Percentiles rank a stretch among this genome's conserved stretches.
These are phyloP conservation scores for Zymoseptoria brevis DNA, from an alignment of 2,329 filamentous ascomycete genomes.

Conservation along the genomic window DNA sequence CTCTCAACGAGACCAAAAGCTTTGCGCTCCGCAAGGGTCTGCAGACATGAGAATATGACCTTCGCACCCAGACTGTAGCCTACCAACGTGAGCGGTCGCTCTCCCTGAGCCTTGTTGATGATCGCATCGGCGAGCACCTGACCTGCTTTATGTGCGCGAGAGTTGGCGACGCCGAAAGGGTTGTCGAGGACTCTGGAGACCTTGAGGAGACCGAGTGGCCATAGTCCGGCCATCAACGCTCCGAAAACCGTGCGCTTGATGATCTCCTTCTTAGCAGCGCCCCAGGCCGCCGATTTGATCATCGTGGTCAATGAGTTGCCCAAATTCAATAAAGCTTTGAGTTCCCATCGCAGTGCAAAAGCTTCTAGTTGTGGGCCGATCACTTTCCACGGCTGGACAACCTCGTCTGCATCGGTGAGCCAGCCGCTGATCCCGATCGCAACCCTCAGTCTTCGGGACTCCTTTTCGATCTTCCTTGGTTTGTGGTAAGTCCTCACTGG, in stretches of 20 bases:
- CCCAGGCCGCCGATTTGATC: constrained; percentile 75
- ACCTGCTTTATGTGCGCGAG: constrained; percentile 33
- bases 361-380: constrained; percentile 66
- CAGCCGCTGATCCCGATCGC: constrained; percentile 78
- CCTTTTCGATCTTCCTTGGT: constrained; percentile 44
- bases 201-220: constrained; percentile 42
- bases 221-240: constrained; percentile 40
- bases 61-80: constrained; percentile 35
- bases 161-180: constrained; percentile 33
- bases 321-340: constrained; percentile 66
- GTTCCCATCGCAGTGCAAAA: constrained; percentile 79
- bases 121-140: constrained; percentile 35
- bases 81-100: constrained; percentile 33
- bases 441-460: constrained; percentile 56
- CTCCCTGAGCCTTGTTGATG: constrained; percentile 35
- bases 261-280: constrained; percentile 63
- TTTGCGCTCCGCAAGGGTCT: constrained; percentile 64
- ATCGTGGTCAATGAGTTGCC: constrained; percentile 70
- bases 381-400: constrained; percentile 69
- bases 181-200: constrained; percentile 36
- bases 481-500: constrained; percentile 56
- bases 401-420: constrained; percentile 63
- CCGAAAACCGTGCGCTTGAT: constrained; percentile 52
- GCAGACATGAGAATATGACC: constrained; percentile 75
- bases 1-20: constrained; percentile 80